Evolutionary conservation across 2,329 filamentous ascomycete species (phyloP).

Genomic region (Polychaeton citri): DNA sequence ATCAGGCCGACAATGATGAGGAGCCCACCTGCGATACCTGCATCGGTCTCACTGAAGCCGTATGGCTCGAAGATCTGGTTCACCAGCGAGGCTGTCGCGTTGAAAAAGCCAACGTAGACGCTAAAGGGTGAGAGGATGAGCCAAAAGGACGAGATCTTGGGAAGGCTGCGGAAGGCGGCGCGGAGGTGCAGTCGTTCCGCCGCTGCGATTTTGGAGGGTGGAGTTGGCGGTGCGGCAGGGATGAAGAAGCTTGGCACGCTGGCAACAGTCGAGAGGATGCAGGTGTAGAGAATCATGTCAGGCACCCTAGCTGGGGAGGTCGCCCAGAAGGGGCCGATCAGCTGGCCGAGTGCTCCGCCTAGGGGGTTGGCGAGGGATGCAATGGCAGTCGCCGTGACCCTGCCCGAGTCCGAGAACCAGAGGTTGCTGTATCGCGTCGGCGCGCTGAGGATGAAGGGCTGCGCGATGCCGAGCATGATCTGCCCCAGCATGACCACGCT

Average conservation of each 20-base stretch:
- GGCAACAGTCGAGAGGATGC: slow-evolving; percentile 41
- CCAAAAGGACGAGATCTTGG: slow-evolving; percentile 58
- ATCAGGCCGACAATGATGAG: slow-evolving; percentile 82
- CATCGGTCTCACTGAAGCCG: slow-evolving; percentile 67
- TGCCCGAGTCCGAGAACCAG: slow-evolving; percentile 79
- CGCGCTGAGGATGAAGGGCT: slow-evolving; percentile 82
- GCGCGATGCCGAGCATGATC: slow-evolving; percentile 74
- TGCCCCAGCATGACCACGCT: slow-evolving; percentile 80
- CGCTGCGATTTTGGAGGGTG: slow-evolving; percentile 54
- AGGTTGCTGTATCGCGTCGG: slow-evolving; percentile 85
- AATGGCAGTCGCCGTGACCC: slow-evolving; percentile 77
- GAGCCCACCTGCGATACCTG: slow-evolving; percentile 78
- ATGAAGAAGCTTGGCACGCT: slow-evolving; percentile 70
- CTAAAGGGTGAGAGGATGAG: slow-evolving; percentile 69
- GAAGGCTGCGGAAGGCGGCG: slow-evolving; percentile 34
- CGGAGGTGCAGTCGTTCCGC: slow-evolving; percentile 40
- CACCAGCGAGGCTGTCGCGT: slow-evolving; percentile 72
- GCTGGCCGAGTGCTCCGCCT: slow-evolving; percentile 75
- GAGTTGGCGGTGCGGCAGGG: slow-evolving; percentile 62
- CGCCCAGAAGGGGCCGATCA: slow-evolving; percentile 71
- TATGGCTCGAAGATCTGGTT: slow-evolving; percentile 86
- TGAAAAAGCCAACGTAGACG: slow-evolving; percentile 86
- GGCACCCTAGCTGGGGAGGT: slow-evolving; percentile 52
- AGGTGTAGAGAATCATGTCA: slow-evolving; percentile 54
- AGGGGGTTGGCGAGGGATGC: slow-evolving; percentile 80